Evolutionary conservation across 306 rosid genomes (phyloP), one percentile per base, ranked within the genome.

Genomic region (Astragalus glycyphyllos): DNA sequence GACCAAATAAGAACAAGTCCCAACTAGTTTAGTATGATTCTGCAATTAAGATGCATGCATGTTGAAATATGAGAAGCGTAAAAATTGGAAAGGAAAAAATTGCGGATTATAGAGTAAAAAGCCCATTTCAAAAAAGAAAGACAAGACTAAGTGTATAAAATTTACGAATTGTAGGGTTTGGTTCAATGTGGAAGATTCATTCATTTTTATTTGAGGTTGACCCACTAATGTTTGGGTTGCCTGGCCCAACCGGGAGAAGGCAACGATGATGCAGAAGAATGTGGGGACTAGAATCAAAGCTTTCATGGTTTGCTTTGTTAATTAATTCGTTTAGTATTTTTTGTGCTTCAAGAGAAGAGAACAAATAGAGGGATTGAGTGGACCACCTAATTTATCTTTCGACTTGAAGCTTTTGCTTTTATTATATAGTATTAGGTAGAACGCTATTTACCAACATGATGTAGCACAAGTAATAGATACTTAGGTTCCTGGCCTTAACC

Each of bases 1-100:
- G 4, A 86, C 89, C 1, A 75, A 59, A 87, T 69, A 92, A n/a
- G 84, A 73, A 41, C 96, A 92, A 73, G 81, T 77, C 42, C 74
- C 73, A 47, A 74, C 16, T 5, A 14, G 8, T 37, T 4, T 37
- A 37, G 66, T 72, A 17, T 0, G 72, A 67, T 80, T 83, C 92
- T 87, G 68, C 72, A 1, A 4, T 26, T 26, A 26, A 26, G 31
- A 26, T 26, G 31, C 4, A 26, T 2, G 3, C 31, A 26, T 26
- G 31, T 26, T 26, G 31, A 26, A 26, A 3, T 5, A 37, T 5
- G 41, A 5, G 41, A 37, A 37, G 8, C 8, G 41, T 7, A 37
- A 37, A 37, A 37, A 37, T 7, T 37, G 31, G 31, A 26, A 26
- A 26, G 31, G 3, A 26, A 26, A 26, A 26, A 26, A 1, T 26